Percentiles rank a stretch among this genome's conserved stretches.
These are phyloP conservation scores for Vaccinium macrocarpon DNA, from an alignment of 148 eudicot species.

Conservation along the genomic window DNA sequence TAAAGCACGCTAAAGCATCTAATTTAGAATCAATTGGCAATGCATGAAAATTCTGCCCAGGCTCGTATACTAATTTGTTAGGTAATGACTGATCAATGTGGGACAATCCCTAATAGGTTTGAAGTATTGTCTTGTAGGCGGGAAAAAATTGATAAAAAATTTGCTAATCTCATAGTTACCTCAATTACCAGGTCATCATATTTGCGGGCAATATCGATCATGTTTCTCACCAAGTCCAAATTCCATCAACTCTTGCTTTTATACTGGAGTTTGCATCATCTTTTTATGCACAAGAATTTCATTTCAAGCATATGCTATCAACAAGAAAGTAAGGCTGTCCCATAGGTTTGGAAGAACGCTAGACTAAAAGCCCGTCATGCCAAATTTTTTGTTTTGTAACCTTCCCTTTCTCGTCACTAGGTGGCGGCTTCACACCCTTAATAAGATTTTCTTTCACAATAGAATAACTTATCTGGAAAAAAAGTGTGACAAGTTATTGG, in stretches of 20 bases:
- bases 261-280: neutral
- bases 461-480: neutral
- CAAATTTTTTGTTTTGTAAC: neutral
- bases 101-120: neutral
- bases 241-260: neutral
- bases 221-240: neutral
- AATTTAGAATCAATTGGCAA: neutral
- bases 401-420: neutral
- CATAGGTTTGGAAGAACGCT: no score
- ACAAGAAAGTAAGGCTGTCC: no score
- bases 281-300: no score
- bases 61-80: neutral
- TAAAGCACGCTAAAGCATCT: neutral
- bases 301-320: no score
- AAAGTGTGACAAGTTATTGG: no score
- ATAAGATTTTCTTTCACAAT: neutral
- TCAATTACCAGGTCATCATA: neutral
- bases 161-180: neutral
- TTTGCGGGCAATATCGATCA: neutral
- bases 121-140: neutral
- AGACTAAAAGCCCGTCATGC: no score
- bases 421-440: neutral
- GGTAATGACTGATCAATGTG: neutral
- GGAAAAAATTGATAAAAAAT: slow-evolving; percentile 3
- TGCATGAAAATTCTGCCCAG: neutral